Percentiles rank a stretch among this genome's conserved stretches.
Evolutionary conservation across 495 filamentous ascomycete species (phyloP).

Genomic region (Penicillium silybi): DNA sequence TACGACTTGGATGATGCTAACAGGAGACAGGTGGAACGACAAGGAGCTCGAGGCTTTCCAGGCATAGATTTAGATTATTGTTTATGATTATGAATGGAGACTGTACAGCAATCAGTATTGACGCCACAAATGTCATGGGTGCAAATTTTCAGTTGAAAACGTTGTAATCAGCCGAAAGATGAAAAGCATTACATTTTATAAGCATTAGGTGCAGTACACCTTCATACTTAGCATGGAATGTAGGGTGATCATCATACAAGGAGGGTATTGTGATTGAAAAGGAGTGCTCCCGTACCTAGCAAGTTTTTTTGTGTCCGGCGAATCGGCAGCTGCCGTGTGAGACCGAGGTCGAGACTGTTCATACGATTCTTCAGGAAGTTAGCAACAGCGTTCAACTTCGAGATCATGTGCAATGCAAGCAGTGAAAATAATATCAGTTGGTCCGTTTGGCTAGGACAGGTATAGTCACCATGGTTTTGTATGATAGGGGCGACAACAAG

Average conservation of each 20-base stretch:
- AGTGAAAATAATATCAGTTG: conserved; percentile 53
- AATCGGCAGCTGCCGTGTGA: background rate
- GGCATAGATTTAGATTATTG: conserved; percentile 22
- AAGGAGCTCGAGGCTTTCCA: conserved; percentile 63
- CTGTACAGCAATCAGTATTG: conserved; percentile 35
- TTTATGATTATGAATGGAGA: conserved; percentile 10
- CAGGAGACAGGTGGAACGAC: conserved; percentile 61
- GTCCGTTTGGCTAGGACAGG: conserved; percentile 90
- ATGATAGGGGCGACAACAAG: conserved; percentile 91
- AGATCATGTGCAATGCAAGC: conserved; percentile 14
- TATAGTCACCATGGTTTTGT: conserved; percentile 80
- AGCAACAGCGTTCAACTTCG: conserved; percentile 21
- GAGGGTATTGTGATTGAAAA: background rate
- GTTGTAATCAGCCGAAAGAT: conserved; percentile 84
- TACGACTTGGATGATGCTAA: conserved; percentile 33
- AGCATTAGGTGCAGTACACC: conserved; percentile 61
- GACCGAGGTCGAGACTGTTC: background rate
- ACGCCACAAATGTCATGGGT: conserved; percentile 23
- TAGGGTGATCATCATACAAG: conserved; percentile 63
- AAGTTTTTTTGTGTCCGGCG: background rate
- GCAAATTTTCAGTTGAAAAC: conserved; percentile 8
- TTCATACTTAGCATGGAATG: conserved; percentile 95
- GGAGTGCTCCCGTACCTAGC: conserved; percentile 6
- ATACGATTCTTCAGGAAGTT: conserved; percentile 25
- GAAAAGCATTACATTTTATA: conserved; percentile 80